Conservation (phyloP, 1,284 basidiomycete species). For the Naganishia sp. region DNA sequence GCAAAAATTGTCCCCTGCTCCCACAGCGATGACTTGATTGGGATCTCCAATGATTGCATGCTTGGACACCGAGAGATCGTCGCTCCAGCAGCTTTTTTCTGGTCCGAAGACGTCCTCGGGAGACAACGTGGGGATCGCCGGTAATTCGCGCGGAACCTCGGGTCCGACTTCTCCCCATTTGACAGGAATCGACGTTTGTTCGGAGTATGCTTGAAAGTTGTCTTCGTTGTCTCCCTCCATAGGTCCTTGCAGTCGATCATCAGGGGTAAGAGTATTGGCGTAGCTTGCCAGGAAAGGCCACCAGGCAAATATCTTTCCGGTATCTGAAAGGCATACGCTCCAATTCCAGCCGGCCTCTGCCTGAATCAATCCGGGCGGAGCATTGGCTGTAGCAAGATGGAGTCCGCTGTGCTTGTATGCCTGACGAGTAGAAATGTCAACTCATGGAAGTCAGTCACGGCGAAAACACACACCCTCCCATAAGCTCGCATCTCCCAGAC, state of each 20-base stretch:
- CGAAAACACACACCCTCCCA: conserved; percentile 41
- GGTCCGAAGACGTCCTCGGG: conserved; percentile 54
- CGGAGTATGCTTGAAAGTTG: conserved; percentile 35
- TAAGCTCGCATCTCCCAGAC: conserved; percentile 49
- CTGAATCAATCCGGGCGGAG: conserved; percentile 57
- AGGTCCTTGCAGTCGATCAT: conserved; percentile 53
- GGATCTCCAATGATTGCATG: conserved; percentile 45
- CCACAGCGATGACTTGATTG: conserved; percentile 67
- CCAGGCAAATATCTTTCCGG: conserved; percentile 72
- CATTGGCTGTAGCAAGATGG: conserved; percentile 40
- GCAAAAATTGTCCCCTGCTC: conserved; percentile 65
- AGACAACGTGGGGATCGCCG: conserved; percentile 37
- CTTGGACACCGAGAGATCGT: conserved; percentile 27
- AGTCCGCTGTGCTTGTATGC: conserved; percentile 46
- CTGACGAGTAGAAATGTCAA: conserved; percentile 30
- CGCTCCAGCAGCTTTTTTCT: conserved; percentile 60
- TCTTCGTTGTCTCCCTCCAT: conserved; percentile 54
- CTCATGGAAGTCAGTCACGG: neutral
- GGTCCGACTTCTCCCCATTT: conserved; percentile 43
- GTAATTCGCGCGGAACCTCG: conserved; percentile 37
- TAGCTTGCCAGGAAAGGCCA: conserved; percentile 61
- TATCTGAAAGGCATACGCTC: conserved; percentile 67
- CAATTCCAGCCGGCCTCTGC: conserved; percentile 75
- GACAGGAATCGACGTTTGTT: conserved; percentile 30
- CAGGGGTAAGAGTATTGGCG: conserved; percentile 35